phyloP scores from a whole-genome alignment of 2,329 filamentous ascomycete species.

The Aureobasidium sp. region DNA sequence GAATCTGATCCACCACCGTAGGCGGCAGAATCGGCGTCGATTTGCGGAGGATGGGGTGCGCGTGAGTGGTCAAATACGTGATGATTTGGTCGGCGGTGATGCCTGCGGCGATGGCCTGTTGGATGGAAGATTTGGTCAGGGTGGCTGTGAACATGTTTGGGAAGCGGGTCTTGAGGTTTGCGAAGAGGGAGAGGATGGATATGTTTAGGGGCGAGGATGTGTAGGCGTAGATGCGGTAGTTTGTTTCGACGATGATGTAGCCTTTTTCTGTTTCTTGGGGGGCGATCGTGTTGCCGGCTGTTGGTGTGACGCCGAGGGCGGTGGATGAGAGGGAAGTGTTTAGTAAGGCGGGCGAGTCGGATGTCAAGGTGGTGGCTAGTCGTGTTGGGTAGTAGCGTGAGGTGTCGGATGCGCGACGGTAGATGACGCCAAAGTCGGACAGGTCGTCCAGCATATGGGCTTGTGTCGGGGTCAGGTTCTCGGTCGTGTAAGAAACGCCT shows the following conservation, averaged over 20 bases:
- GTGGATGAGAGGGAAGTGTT: slow-evolving; percentile 60
- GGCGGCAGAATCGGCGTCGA: slow-evolving; percentile 75
- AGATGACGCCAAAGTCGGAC: slow-evolving; percentile 87
- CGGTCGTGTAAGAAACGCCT: slow-evolving; percentile 82
- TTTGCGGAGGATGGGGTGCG: slow-evolving; percentile 87
- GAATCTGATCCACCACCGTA: slow-evolving; percentile 94
- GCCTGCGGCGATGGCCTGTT: slow-evolving; percentile 76
- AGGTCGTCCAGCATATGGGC: slow-evolving; percentile 85
- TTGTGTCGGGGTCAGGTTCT: slow-evolving; percentile 73
- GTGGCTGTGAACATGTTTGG: slow-evolving; percentile 91
- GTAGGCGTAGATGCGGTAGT: slow-evolving; percentile 96
- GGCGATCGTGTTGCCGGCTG: slow-evolving; percentile 26
- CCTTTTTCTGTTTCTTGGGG: slow-evolving; percentile 50
- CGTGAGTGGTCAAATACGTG: slow-evolving; percentile 82
- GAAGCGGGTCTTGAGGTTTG: slow-evolving; percentile 81
- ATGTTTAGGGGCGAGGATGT: slow-evolving; percentile 92
- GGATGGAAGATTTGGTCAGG: slow-evolving; percentile 80
- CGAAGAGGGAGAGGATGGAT: slow-evolving; percentile 84
- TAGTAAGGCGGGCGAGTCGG: slow-evolving; percentile 63
- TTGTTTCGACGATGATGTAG: slow-evolving; percentile 94
- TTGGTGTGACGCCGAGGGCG: slow-evolving; percentile 28
- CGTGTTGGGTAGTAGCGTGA: slow-evolving; percentile 77
- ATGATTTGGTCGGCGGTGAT: slow-evolving; percentile 97
- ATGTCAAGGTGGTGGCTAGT: slow-evolving; percentile 87
- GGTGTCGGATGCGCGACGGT: slow-evolving; percentile 44